Base-by-base conservation (phyloP, 1,139 yeast genomes). In the Blastobotrys arbuscula region DNA sequence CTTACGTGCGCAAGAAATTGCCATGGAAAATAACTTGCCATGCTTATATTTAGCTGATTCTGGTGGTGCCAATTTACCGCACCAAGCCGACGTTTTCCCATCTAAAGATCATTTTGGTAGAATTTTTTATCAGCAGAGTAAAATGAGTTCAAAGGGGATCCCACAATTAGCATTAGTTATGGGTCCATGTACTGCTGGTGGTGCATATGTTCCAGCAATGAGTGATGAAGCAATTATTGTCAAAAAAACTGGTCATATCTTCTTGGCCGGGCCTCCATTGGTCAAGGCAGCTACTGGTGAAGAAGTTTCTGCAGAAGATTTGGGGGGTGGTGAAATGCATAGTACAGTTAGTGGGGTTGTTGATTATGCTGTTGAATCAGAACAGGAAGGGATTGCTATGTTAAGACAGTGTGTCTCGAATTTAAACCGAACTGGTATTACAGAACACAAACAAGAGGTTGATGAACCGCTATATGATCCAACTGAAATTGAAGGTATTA, bases 111-210 rank as follows among this genome's bases (percentile, higher is more conserved):
- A 65, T 45, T 66, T 66, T 51, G 69, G 69, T 15, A 59, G 67
- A 39, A 62, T 65, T 48, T 65, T 65, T 50, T 64, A 56, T 55
- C 67, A 64, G 54, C 69, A 65, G 50, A 62, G 66, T 13, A 54
- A 60, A 31, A 60, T 64, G 64, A 63, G 67, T n/a, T 57, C 66
- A 12, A 50, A 49, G 47, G 66, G 66, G 20, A 60, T 64, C 33
- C 68, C 69, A 3, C 68, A 65, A 51, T 53, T 66, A 45, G 62
- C 69, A 10, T 53, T 65, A 33, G 69, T 65, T 6, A 54, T 65
- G 45, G 69, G 69, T 3, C 68, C 69, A n/a, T 65, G 68, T 39
- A 65, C 69, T 15, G 69, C 69, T n/a, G 69, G 69, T 15, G 69
- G 69, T 7, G 69, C 69, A 37, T 65, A 65, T 49, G 69, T 65